Conservation (phyloP, 2,329 filamentous ascomycete genomes). For the Cladorrhinum sp. region DNA sequence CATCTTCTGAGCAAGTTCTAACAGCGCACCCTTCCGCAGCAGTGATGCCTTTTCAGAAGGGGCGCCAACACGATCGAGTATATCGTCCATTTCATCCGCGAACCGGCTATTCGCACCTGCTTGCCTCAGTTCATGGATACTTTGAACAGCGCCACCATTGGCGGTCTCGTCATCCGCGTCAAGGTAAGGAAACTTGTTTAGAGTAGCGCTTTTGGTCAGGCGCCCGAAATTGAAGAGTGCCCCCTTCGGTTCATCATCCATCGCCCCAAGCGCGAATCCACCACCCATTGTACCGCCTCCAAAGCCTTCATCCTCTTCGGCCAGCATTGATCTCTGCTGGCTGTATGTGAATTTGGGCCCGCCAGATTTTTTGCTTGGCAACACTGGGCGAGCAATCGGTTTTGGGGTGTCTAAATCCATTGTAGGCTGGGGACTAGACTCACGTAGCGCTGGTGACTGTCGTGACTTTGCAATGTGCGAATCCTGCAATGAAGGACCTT, state of each 20-base stretch:
- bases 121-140: conserved; percentile 63
- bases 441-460: conserved; percentile 10
- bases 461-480: conserved; percentile 6
- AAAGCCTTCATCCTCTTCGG: conserved; percentile 31
- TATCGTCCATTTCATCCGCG: conserved; percentile 63
- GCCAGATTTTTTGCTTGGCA: conserved; percentile 29
- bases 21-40: conserved; percentile 54
- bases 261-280: conserved; percentile 21
- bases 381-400: conserved; percentile 23
- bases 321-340: conserved; percentile 37
- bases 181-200: conserved; percentile 36
- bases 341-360: conserved; percentile 41
- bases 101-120: conserved; percentile 66
- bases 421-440: conserved; percentile 26
- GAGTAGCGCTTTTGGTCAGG: conserved; percentile 23
- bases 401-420: conserved; percentile 21
- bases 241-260: conserved; percentile 19
- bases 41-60: conserved; percentile 47
- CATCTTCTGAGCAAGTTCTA: conserved; percentile 59
- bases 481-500: conserved; percentile 22
- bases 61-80: conserved; percentile 57
- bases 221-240: conserved; percentile 27
- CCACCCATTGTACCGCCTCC: conserved; percentile 21
- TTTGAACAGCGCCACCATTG: conserved; percentile 53
- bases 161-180: conserved; percentile 44